Evolutionary conservation across 1,284 basidiomycete species (phyloP).

Genomic region (Vanrija pseudolonga): DNA sequence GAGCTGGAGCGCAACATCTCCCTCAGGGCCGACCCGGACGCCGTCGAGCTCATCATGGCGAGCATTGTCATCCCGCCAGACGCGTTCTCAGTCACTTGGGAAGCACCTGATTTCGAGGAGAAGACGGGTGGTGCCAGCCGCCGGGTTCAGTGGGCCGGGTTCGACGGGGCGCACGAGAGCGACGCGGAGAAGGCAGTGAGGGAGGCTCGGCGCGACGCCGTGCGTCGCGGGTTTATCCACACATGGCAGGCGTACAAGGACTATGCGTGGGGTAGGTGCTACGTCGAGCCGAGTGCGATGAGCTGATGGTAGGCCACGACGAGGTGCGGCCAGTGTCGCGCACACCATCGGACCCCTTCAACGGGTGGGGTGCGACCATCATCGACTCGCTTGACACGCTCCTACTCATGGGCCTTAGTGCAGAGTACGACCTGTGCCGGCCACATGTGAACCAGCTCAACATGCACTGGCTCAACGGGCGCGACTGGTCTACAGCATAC

Average conservation of each 20-base stretch:
- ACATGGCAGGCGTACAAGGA: constrained; percentile 50
- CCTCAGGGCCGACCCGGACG: neutral
- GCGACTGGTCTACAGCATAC: constrained; percentile 54
- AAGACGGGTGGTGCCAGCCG: constrained; percentile 13
- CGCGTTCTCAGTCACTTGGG: constrained; percentile 32
- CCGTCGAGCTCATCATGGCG: neutral
- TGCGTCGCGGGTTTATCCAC: constrained; percentile 46
- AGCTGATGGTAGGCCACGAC: constrained; percentile 40
- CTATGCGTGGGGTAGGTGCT: constrained; percentile 46
- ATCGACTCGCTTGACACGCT: constrained; percentile 85
- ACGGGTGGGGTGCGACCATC: constrained; percentile 76
- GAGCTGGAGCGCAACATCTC: constrained; percentile 29
- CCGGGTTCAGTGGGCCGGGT: constrained; percentile 31
- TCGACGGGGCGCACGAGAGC: constrained; percentile 26
- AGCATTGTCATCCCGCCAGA: constrained; percentile 7
- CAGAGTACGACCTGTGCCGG: constrained; percentile 71
- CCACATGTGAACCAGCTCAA: constrained; percentile 63
- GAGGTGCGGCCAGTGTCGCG: constrained; percentile 43
- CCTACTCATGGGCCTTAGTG: constrained; percentile 73
- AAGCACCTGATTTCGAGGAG: constrained; percentile 30
- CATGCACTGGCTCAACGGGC: constrained; percentile 56
- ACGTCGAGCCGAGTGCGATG: constrained; percentile 6
- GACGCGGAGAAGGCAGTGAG: constrained; percentile 24
- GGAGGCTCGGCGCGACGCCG: constrained; percentile 38
- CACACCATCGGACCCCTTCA: constrained; percentile 38